Base-by-base conservation (phyloP, 2,329 filamentous ascomycete species). In the Fusarium graminum region DNA sequence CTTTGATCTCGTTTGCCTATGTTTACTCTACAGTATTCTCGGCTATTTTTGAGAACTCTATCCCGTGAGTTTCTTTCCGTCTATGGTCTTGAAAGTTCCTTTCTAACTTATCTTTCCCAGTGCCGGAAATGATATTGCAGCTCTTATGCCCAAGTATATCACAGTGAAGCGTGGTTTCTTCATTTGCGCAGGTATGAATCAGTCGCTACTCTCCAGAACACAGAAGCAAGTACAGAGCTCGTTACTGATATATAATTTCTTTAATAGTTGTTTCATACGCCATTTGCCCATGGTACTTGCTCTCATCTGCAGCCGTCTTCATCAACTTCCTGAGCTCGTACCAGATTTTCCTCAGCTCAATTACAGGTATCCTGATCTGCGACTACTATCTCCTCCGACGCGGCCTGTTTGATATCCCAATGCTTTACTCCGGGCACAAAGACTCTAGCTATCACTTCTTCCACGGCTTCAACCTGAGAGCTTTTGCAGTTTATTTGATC, bases 271-370 rank as follows among this genome's bases (percentile, higher is more conserved):
- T 59, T 19, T 59, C 56, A 0, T 59, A 59, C 1, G 56, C 56
- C 7, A 59, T 59, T 2, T 59, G 56, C 19, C 56, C 56, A 0
- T 59, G 56, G 56, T 59, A 59, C 7, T 4, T 59, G 3, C 42
- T 59, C 0, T 59, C 56, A 11, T 59, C 56, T 6, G 56, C 56
- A 2, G 30, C 52, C 0, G 56, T 59, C 11, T 59, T 59, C 10
- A 59, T 59, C 52, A 59, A 59, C 42, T 59, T 59, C 42, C 30
- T 59, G 13, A 51, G 52, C 53, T 59, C 56, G 3, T 59, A 59
- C 4, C 56, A 59, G 29, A 59, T 59, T 3, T 59, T 59, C 52
- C 52, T 59, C 2, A 59, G 56, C 16, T 52, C 56, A 4, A 59
- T 59, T 6, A 38, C 56, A 1, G 56, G 56, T 17, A 59, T 59